Evolutionary conservation across 148 eudicot genomes (phyloP).

Genomic region (Gaultheria prostrata): DNA sequence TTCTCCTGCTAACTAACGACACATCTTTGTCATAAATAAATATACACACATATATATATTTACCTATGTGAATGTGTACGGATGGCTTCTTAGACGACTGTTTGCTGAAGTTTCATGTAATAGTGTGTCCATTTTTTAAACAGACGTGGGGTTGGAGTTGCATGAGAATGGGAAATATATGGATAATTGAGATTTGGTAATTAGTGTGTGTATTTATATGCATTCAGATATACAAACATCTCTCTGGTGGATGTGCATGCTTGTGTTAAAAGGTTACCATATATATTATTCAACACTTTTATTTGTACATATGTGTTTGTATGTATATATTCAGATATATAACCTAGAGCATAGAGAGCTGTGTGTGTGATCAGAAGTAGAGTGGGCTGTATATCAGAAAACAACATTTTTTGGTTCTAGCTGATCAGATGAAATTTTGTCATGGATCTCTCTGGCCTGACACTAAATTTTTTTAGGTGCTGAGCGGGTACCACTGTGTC

Average conservation of each 20-base stretch:
- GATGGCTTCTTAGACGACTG: neutral
- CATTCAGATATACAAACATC: neutral
- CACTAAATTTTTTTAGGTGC: too few relatives aligned
- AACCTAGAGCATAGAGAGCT: constrained; percentile 9
- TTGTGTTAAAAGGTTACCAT: constrained; percentile 8
- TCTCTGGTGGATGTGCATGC: neutral
- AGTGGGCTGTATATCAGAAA: neutral
- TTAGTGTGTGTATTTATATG: neutral
- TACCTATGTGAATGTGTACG: constrained; percentile 5
- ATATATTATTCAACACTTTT: neutral
- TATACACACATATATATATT: neutral
- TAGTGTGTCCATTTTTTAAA: constrained; percentile 24
- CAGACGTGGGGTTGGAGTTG: constrained; percentile 31
- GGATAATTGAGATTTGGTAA: constrained; percentile 2
- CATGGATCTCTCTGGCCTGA: neutral
- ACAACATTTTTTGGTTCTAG: neutral
- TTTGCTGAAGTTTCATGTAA: constrained; percentile 20
- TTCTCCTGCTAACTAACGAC: constrained; percentile 17
- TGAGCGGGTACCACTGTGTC: too few relatives aligned
- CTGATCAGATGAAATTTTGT: constrained; percentile 9
- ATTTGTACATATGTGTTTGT: neutral
- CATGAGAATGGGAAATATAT: constrained; percentile 24
- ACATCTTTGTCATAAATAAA: constrained; percentile 16
- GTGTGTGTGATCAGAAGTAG: neutral
- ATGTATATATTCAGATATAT: neutral